phyloP scores from a whole-genome alignment of 1,284 basidiomycete species.

The Kwoniella shivajii region DNA sequence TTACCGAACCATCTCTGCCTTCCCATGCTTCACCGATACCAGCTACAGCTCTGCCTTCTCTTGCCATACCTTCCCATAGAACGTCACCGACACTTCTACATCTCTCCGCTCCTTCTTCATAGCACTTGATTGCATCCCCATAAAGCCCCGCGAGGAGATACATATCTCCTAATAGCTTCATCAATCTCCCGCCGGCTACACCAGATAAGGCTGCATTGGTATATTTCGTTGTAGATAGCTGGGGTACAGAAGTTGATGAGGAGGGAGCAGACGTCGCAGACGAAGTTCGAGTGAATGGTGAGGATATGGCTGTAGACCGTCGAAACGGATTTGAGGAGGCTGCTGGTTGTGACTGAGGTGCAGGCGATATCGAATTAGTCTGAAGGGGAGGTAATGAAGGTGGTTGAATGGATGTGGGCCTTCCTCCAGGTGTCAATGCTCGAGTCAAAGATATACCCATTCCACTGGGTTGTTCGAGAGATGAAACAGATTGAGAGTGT shows the following conservation, averaged over 20 bases:
- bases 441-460: conserved; percentile 35
- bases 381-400: conserved; percentile 43
- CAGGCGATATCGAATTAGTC: conserved; percentile 44
- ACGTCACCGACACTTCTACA: conserved; percentile 73
- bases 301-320: conserved; percentile 38
- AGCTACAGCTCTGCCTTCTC: conserved; percentile 79
- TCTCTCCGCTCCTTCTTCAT: conserved; percentile 74
- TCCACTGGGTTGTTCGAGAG: conserved; percentile 22
- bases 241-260: conserved; percentile 4
- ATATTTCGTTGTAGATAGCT: conserved; percentile 23
- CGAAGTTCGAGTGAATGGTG: conserved; percentile 38
- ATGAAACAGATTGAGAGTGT: conserved; percentile 23
- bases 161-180: conserved; percentile 85
- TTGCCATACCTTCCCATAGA: conserved; percentile 80
- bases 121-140: conserved; percentile 79
- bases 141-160: conserved; percentile 79
- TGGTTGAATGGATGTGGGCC: conserved; percentile 43
- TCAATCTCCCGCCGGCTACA: conserved; percentile 60
- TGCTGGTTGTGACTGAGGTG: conserved; percentile 20
- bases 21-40: conserved; percentile 82
- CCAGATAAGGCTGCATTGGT: conserved; percentile 42
- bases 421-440: conserved; percentile 45
- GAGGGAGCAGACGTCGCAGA: conserved; percentile 27
- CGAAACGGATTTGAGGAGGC: conserved; percentile 46
- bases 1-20: conserved; percentile 66